Evolutionary conservation across 371 early-diverging fungal species (phyloP).

Genomic region (Rozella allomycis): DNA sequence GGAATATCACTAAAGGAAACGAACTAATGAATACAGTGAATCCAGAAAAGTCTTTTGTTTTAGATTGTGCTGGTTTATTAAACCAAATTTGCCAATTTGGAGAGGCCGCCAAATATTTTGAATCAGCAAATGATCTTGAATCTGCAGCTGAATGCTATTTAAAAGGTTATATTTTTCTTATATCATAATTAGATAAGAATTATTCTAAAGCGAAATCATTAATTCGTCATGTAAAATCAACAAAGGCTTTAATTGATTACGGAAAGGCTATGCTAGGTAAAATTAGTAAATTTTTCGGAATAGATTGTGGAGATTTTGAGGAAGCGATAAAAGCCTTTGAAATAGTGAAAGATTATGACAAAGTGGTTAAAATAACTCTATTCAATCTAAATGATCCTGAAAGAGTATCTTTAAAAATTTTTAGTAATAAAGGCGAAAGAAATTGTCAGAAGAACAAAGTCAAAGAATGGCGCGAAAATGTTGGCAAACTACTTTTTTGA

Average conservation of each 20-base stretch:
- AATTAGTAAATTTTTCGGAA: not conserved
- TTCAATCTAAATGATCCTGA: constrained; percentile 18
- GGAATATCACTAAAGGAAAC: constrained; percentile 22
- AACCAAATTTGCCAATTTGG: constrained; percentile 14
- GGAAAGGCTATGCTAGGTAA: constrained; percentile 15
- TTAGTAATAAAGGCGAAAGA: constrained; percentile 9
- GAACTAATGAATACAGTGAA: constrained; percentile 11
- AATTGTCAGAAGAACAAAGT: constrained; percentile 21
- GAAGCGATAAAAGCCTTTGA: constrained; percentile 25
- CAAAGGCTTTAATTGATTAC: constrained; percentile 14
- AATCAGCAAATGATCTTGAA: constrained; percentile 15
- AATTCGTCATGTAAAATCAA: constrained; percentile 11
- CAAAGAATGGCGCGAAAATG: constrained; percentile 17
- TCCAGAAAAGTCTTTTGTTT: constrained; percentile 11
- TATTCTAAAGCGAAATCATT: constrained; percentile 13
- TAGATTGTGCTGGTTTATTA: constrained; percentile 17
- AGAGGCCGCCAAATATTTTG: constrained; percentile 17
- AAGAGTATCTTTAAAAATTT: constrained; percentile 1
- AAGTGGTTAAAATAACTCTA: constrained; percentile 13
- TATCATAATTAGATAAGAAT: not conserved
- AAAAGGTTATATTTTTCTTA: constrained; percentile 8
- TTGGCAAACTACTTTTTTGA: constrained; percentile 18
- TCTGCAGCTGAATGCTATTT: constrained; percentile 20
- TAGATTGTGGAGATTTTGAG: constrained; percentile 9
- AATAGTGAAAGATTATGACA: constrained; percentile 16